Percentiles rank a stretch among this genome's conserved stretches.
Conservation (phyloP, 805 yeast species). For the Saccharomyces paradoxus region DNA sequence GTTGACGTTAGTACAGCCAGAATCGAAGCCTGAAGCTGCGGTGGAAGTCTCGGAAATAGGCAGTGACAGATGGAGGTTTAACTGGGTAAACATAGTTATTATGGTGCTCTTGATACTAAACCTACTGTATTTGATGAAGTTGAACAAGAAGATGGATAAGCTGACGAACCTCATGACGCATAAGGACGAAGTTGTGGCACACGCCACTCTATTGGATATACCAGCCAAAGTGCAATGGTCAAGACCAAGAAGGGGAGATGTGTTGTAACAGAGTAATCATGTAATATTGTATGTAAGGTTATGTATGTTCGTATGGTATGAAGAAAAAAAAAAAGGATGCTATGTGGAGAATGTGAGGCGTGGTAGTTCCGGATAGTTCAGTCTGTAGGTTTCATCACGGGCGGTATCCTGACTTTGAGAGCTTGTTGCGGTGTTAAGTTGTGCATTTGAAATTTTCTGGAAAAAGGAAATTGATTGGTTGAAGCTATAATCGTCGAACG, state of each 20-base stretch:
- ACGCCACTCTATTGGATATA: background rate
- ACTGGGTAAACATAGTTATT: background rate
- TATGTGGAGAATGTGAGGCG: conserved; percentile 15
- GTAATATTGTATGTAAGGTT: background rate
- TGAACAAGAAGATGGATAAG: background rate
- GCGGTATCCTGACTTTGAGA: background rate
- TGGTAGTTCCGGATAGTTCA: conserved; percentile 25
- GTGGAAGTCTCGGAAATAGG: background rate
- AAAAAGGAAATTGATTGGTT: conserved; percentile 19
- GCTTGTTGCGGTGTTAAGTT: background rate
- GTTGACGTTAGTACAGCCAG: background rate
- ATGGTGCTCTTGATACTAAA: background rate
- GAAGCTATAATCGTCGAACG: conserved; percentile 23
- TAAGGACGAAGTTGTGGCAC: background rate
- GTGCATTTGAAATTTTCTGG: conserved; percentile 1
- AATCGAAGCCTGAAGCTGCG: background rate
- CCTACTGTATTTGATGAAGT: background rate
- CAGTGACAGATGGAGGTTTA: background rate
- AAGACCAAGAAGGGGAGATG: background rate
- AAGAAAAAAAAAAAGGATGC: background rate
- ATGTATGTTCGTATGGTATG: background rate
- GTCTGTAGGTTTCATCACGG: background rate
- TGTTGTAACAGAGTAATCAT: background rate
- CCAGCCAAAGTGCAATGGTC: background rate
- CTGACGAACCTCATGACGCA: background rate